phyloP scores from a whole-genome alignment of 164 flowering plant genomes.

The Kingdonia uniflora region DNA sequence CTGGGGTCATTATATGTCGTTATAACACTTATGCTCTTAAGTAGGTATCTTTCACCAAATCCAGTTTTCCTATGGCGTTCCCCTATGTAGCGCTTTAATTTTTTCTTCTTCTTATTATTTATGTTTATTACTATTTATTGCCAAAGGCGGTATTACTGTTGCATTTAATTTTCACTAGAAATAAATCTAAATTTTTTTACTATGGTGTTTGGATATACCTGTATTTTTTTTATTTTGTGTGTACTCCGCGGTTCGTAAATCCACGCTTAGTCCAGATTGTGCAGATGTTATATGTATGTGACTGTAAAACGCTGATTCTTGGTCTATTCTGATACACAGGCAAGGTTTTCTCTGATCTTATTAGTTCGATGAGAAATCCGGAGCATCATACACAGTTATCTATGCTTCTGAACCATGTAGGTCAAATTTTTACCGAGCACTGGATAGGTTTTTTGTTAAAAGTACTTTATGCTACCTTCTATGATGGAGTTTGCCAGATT shows the following conservation, averaged over 20 bases:
- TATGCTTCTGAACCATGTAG: constrained; percentile 71
- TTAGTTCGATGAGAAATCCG: constrained; percentile 51
- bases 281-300: background rate
- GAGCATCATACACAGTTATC: constrained; percentile 56
- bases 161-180: too few species aligned
- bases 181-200: too few species aligned
- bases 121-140: too few species aligned
- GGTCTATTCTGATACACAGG: constrained; percentile 37
- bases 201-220: too few species aligned
- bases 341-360: constrained; percentile 41
- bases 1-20: background rate
- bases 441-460: constrained; percentile 71
- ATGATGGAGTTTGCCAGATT: constrained; percentile 80
- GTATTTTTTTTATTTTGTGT: too few species aligned
- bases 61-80: constrained; percentile 78
- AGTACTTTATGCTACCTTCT: constrained; percentile 27
- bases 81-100: too few species aligned
- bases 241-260: too few species aligned
- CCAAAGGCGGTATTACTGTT: too few species aligned
- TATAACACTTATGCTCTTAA: background rate
- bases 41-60: constrained; percentile 53
- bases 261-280: too few species aligned
- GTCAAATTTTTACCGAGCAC: constrained; percentile 20
- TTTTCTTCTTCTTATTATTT: too few species aligned
- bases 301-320: constrained; percentile 1